phyloP scores from a whole-genome alignment of 192 early-diverging fungal species.

The Mortierella antarctica region DNA sequence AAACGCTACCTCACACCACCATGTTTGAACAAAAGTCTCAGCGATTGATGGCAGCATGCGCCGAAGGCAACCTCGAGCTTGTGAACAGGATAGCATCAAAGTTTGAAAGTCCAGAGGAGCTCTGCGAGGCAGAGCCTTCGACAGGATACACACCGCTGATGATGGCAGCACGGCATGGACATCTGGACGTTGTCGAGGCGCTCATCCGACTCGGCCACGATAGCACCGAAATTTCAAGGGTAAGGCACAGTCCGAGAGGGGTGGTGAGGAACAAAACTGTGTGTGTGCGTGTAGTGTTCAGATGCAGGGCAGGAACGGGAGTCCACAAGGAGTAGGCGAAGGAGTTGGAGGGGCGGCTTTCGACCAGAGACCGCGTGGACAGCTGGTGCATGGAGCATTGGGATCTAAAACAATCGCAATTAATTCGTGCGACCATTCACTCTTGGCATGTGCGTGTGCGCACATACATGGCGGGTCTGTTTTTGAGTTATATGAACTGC shows the following conservation, averaged over 20 bases:
- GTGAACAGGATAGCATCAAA: slow-evolving; percentile 46
- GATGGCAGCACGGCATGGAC: slow-evolving; percentile 49
- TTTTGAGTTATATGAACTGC: slow-evolving; percentile 1
- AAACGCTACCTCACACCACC: background rate
- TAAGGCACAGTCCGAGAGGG: slow-evolving; percentile 3
- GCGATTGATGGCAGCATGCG: slow-evolving; percentile 38
- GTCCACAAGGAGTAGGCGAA: no score
- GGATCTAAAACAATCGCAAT: background rate
- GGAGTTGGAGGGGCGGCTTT: no score
- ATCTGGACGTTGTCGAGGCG: slow-evolving; percentile 38
- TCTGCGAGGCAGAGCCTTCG: slow-evolving; percentile 37
- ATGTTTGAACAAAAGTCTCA: slow-evolving; percentile 49
- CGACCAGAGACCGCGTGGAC: background rate
- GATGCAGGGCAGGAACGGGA: no score
- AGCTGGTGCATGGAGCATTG: background rate
- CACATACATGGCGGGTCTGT: background rate
- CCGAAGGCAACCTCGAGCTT: slow-evolving; percentile 40
- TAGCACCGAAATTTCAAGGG: slow-evolving; percentile 37
- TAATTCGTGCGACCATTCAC: slow-evolving; percentile 6
- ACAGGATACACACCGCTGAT: slow-evolving; percentile 41
- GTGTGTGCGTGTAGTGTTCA: no score
- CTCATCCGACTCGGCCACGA: slow-evolving; percentile 47
- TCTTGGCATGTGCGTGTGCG: slow-evolving; percentile 7
- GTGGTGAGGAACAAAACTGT: no score
- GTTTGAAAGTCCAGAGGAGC: slow-evolving; percentile 29